A percentile compares a stretch with the other conserved stretches of the same genome.
Evolutionary conservation across 2,329 filamentous ascomycete species (phyloP).

Genomic region (Epichloe bromicola): DNA sequence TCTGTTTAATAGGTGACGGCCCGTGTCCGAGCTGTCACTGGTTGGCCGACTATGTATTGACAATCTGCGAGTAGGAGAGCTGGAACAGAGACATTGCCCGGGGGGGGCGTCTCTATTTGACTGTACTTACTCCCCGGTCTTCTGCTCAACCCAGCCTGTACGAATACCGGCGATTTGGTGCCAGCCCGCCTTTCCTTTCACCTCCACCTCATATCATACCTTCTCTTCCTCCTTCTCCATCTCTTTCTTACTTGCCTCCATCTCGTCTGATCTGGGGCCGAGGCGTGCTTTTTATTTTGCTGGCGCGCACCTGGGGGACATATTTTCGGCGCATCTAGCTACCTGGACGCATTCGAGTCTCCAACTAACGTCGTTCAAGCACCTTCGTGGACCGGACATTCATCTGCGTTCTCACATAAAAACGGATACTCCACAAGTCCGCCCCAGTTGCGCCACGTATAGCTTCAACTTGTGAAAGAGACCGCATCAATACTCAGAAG

Average conservation of each 20-base stretch:
- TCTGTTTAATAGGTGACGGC: background rate
- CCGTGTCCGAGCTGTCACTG: slow-evolving; percentile 2
- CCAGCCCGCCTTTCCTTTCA: slow-evolving; percentile 3
- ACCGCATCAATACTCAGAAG: background rate
- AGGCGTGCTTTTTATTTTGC: background rate
- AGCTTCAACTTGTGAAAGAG: slow-evolving; percentile 1
- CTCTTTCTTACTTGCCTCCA: background rate
- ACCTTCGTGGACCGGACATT: background rate
- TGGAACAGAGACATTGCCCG: slow-evolving; percentile 12
- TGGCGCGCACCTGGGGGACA: background rate
- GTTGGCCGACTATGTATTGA: background rate
- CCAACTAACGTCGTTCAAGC: background rate
- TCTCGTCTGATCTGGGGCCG: background rate
- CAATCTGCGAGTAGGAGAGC: slow-evolving; percentile 11
- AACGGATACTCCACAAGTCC: background rate
- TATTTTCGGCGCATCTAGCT: background rate
- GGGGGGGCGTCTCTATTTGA: slow-evolving; percentile 7
- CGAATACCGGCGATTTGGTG: slow-evolving; percentile 6
- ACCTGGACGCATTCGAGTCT: background rate
- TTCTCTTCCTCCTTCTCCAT: slow-evolving; percentile 1
- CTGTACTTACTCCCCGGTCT: slow-evolving; percentile 4
- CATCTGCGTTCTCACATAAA: background rate
- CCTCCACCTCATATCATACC: slow-evolving; percentile 4
- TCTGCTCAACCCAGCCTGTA: slow-evolving; percentile 6
- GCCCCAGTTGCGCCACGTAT: slow-evolving; percentile 3